A percentile compares a stretch with the other conserved stretches of the same genome.
Evolutionary conservation across 371 early-diverging fungal species (phyloP).

Genomic region (Funneliformis caledonium): DNA sequence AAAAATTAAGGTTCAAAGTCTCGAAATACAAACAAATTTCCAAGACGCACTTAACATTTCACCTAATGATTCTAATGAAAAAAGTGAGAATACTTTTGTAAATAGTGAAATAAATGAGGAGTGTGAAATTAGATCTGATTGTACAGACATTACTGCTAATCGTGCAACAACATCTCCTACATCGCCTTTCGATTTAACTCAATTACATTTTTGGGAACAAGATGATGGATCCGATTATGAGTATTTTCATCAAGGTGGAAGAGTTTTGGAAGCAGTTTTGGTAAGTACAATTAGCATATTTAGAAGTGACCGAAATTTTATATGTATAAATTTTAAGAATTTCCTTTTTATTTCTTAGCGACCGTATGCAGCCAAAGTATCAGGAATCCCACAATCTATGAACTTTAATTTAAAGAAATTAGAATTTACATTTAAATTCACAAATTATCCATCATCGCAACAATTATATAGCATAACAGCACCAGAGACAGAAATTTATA

Average conservation of each 20-base stretch:
- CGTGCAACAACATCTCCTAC: conserved; percentile 42
- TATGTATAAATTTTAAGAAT: not conserved
- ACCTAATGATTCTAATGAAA: not conserved
- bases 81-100: not conserved
- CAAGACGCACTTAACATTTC: not conserved
- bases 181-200: conserved; percentile 58
- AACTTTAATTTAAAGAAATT: conserved; percentile 64
- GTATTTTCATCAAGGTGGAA: conserved; percentile 67
- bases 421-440: conserved; percentile 63
- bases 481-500: conserved; percentile 68
- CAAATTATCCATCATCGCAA: conserved; percentile 43
- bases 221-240: conserved; percentile 44
- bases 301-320: not conserved
- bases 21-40: conserved; percentile 9
- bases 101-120: not conserved
- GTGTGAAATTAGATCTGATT: not conserved
- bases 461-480: conserved; percentile 39
- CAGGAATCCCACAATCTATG: conserved; percentile 67
- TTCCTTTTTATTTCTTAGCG: conserved; percentile 48
- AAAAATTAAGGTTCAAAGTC: not conserved
- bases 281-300: conserved; percentile 45
- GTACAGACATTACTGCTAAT: not conserved
- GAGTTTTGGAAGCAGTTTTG: conserved; percentile 80
- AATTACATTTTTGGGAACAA: conserved; percentile 42
- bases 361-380: conserved; percentile 81